These are phyloP conservation scores for Dictyostelium capitatum DNA, from an alignment of 78 protist genomes.

Conservation along the genomic window DNA sequence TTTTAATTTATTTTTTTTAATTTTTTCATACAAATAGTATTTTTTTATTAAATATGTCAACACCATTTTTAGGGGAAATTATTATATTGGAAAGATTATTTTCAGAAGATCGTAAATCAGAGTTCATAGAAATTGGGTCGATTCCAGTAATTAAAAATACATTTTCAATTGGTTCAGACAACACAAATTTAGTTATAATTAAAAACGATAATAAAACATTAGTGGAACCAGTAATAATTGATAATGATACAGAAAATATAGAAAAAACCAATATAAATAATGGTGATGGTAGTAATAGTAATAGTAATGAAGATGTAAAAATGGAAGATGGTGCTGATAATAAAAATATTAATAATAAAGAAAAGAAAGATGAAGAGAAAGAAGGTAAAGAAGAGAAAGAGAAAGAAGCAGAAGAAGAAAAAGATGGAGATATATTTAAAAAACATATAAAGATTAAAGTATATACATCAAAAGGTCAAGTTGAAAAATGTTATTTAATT, in stretches of 20 bases:
- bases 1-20: background rate
- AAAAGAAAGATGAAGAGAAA: background rate
- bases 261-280: background rate
- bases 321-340: background rate
- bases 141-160: background rate
- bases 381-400: background rate
- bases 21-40: background rate
- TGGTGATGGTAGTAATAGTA: background rate
- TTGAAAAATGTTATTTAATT: background rate
- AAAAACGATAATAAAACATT: background rate
- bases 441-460: constrained; percentile 10
- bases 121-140: background rate
- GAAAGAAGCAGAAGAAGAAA: background rate
- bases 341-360: background rate
- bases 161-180: background rate
- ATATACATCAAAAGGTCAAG: background rate
- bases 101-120: too few species aligned
- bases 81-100: background rate
- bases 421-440: background rate
- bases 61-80: constrained; percentile 9
- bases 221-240: background rate
- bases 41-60: background rate
- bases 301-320: background rate
- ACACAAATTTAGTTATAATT: background rate
- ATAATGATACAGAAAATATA: background rate